Base-by-base conservation (phyloP, 306 rosid species). In the Trifolium repens region DNA sequence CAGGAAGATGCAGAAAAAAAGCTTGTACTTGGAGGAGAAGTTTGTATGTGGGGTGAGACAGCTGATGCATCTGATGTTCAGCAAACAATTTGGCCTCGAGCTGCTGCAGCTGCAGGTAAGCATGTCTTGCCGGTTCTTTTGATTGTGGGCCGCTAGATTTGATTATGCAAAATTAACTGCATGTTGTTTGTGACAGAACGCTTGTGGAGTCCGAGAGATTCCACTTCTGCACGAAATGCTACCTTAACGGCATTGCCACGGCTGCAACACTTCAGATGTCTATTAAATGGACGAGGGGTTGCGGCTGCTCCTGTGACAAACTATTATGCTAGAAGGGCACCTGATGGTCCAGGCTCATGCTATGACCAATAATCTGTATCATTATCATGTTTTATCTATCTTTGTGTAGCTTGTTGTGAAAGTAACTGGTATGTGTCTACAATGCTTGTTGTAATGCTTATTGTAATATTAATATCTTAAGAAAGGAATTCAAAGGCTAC, bases 81-180 rank as follows among this genome's bases (percentile, higher is more conserved):
- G 79, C 93, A 90, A 80, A 94, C 99, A 15, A 92, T 94, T 64
- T 94, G 99, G 99, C 99, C 99, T 84, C 92, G 99, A 84, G 99
- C 99, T 78, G 99, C 99, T 13, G 97, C 96, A 42, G 99, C 96
- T 75, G 99, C 99, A 66, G 99, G 99, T 94, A 87, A 44, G 73
- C 83, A 63, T 37, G 26, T 50, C 43, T 17, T 17, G 19, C 19
- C 19, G 19, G 19, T 17, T 17, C 19, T 17, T 17, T 17, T 17
- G 19, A 17, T 17, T 17, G 19, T 17, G 5, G 37, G 37, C 37
- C 5, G 8, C 40, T 39, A 7, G 42, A 39, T 39, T 39, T 39
- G 42, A 39, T 39, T 39, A 39, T 39, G 42, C 15, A 44, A 44
- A 44, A 44, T 0, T 22, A 57, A 75, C 58, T 47, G 24, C 49